Base-by-base conservation (phyloP, 1,139 yeast species). In the Blastobotrys serpentis region DNA sequence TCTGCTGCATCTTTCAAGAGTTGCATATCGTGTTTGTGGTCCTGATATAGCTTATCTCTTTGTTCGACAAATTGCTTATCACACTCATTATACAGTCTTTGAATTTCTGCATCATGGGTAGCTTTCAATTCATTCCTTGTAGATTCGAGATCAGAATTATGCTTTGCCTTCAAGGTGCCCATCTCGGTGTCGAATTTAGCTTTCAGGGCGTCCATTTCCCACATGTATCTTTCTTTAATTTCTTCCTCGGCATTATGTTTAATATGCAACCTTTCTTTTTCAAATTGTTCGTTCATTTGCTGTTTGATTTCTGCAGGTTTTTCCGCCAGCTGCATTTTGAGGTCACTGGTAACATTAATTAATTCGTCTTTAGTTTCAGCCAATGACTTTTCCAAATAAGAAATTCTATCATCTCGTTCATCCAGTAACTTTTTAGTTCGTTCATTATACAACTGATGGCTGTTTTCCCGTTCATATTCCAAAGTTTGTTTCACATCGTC, bases 281-380 rank as follows among this genome's bases (percentile, higher is more conserved):
- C 44, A 16, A 46, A 13, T 19, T 51, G 34, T 8, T 41, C 36
- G 26, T 44, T 33, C 33, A 32, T 29, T 14, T 43, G 19, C n/a
- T 43, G 33, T 21, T 60, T 51, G 2, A 66, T 41, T 4, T 52
- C 54, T 7, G 55, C 53, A 3, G 66, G 58, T 33, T 56, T 54
- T 11, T 57, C 56, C 18, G 53, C 41, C 33, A 70, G 42, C 8
- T 56, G 47, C 1, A 52, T 52, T 43, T 63, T 62, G 46, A 69
- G 63, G 22, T 60, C 52, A 43, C 66, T 67, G 39, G 66, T 56
- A 40, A 64, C 57, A 29, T 59, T 53, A 19, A 41, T 8, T 13
- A 18, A 32, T 21, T 41, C 43, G 22, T 41, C 43, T 14, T 41
- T 41, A 29, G 16, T 36, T n/a, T 36, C 40, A 4, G 25, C 8